Conservation (phyloP, 2,329 filamentous ascomycete species). For the Rhytidhysteron rufulum region DNA sequence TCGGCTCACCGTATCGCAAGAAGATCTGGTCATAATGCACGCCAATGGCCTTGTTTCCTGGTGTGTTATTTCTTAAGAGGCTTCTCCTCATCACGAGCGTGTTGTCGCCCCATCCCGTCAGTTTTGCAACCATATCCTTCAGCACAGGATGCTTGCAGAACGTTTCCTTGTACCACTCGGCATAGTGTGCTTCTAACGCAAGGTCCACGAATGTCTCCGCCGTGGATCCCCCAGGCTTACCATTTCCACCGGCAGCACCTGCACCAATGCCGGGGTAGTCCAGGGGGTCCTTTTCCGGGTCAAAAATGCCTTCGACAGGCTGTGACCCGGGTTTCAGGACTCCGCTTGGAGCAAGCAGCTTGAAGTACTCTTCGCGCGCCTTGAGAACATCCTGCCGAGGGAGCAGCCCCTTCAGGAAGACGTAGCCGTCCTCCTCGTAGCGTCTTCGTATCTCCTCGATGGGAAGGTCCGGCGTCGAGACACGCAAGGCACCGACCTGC, state of each 20-base stretch:
- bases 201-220: constrained; percentile 46
- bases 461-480: constrained; percentile 43
- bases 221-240: constrained; percentile 40
- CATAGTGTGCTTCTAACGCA: constrained; percentile 52
- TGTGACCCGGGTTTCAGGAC: constrained; percentile 53
- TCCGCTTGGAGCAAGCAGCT: constrained; percentile 51
- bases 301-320: constrained; percentile 53
- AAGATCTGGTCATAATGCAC: constrained; percentile 62
- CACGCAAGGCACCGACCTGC: constrained; percentile 41
- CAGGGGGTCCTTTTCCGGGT: constrained; percentile 37
- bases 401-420: constrained; percentile 54
- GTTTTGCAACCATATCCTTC: constrained; percentile 46
- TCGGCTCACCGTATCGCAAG: constrained; percentile 52
- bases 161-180: constrained; percentile 44
- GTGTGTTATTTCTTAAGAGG: constrained; percentile 55
- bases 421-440: constrained; percentile 50
- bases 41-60: constrained; percentile 54
- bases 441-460: constrained; percentile 47
- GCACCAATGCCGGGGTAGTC: constrained; percentile 55
- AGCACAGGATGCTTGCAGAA: constrained; percentile 54
- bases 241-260: constrained; percentile 44
- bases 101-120: constrained; percentile 53
- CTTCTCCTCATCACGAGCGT: constrained; percentile 48
- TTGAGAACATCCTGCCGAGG: constrained; percentile 52
- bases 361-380: constrained; percentile 52